Base-by-base conservation (phyloP, 177 flowering plant genomes). In the Vitis hybrid region DNA sequence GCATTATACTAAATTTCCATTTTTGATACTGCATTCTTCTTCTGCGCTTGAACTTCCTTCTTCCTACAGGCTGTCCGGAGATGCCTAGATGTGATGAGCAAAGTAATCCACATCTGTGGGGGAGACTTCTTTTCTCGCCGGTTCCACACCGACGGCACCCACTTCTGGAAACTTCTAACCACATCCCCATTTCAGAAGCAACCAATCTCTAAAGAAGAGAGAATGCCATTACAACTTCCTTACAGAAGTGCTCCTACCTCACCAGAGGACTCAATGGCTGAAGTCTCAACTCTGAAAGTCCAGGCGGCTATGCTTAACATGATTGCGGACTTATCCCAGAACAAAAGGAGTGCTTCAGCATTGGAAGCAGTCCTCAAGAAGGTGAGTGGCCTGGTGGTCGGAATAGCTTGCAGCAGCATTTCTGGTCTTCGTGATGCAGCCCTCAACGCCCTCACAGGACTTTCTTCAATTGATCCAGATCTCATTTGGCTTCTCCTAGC, bases 51-150 rank as follows among this genome's bases (percentile, higher is more conserved):
- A 58, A 12, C 15, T 64, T 52, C 48, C 40, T 14, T 49, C 14
- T 60, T 14, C 48, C 10, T 75, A 2, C 82, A 95, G 99, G 87
- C 82, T 64, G 84, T 83, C 13, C 76, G 85, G 69, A 90, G 88
- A 82, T 95, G 99, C 76, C 71, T 81, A 71, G 65, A 64, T 26
- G 90, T 86, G 40, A 83, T 91, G 40, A 84, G 87, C 84, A 75
- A 21, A 23, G 83, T 79, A 1, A 85, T 95, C 56, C 86, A 84
- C 74, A 83, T 86, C 26, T 87, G 94, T 64, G 98, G 98, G 30
- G 99, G 99, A 55, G 96, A 91, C 74, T 95, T 95, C 87, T 95
- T 95, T 75, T 68, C 91, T 32, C 97, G 98, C 2, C 89, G 99
- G 34, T 91, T 95, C 78, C 80, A 82, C 64, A 82, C 74, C n/a